These are phyloP conservation scores for Hypomontagnella submonticulosa DNA, from an alignment of 495 filamentous ascomycete genomes.

Conservation along the genomic window DNA sequence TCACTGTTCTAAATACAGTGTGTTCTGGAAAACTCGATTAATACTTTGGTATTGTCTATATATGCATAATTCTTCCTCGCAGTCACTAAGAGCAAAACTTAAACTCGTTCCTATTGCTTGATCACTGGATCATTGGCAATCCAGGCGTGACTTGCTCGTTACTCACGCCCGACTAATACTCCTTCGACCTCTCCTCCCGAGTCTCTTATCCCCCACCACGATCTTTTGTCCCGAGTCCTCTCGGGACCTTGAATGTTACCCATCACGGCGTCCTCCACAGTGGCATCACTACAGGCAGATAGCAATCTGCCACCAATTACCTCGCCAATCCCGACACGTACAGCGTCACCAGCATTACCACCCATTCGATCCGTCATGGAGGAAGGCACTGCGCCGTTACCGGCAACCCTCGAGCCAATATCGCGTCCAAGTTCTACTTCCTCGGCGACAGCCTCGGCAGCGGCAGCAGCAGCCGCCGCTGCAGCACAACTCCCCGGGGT, in stretches of 20 bases:
- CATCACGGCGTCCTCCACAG: constrained; percentile 42
- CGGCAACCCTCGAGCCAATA: constrained; percentile 56
- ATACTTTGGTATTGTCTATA: constrained; percentile 6
- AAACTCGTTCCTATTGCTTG: constrained; percentile 3
- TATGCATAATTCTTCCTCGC: constrained; percentile 13
- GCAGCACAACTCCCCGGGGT: constrained; percentile 66
- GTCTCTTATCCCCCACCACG: constrained; percentile 16
- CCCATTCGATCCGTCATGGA: constrained; percentile 52
- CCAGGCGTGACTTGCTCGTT: constrained; percentile 10
- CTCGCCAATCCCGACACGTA: constrained; percentile 37
- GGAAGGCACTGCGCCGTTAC: constrained; percentile 50
- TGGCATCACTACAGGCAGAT: constrained; percentile 33
- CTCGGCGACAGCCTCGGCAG: constrained; percentile 54
- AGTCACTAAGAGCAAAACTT: constrained; percentile 10
- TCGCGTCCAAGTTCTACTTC: constrained; percentile 63
- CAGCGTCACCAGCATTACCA: constrained; percentile 38
- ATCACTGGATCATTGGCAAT: constrained; percentile 20
- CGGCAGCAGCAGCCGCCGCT: constrained; percentile 43
- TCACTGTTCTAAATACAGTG: constrained; percentile 26
- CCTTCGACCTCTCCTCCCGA: constrained; percentile 21
- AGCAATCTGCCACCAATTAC: constrained; percentile 37
- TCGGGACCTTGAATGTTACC: constrained; percentile 36
- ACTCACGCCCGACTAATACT: constrained; percentile 16
- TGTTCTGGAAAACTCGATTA: constrained; percentile 16
- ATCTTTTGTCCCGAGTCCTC: constrained; percentile 39